A percentile compares a stretch with the other conserved stretches of the same genome.
Conservation (phyloP, 257 asterid species). For the Paulownia fortunei region DNA sequence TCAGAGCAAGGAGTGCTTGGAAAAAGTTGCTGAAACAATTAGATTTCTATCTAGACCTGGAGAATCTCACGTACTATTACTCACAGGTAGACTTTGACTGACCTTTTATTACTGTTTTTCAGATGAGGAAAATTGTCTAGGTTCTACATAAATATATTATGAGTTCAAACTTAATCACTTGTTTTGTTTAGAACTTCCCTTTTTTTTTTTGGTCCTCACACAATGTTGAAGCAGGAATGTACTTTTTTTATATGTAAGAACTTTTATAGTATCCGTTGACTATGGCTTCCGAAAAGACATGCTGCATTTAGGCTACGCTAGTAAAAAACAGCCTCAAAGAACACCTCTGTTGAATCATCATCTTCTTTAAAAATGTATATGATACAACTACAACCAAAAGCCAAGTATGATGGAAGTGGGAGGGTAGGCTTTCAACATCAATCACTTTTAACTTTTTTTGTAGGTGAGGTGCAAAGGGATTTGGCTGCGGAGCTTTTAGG, state of each 20-base stretch:
- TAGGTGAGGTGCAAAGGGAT: conserved; percentile 84
- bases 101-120: neutral
- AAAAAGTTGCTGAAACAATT: conserved; percentile 82
- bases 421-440: neutral
- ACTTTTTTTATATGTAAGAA: neutral
- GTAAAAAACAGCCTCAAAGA: neutral
- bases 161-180: neutral
- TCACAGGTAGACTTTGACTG: conserved; percentile 65
- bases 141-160: conserved; percentile 4
- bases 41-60: conserved; percentile 66
- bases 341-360: conserved; percentile 1
- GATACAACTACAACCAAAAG: neutral
- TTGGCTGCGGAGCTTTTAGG: conserved; percentile 79
- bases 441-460: conserved; percentile 19
- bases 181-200: neutral
- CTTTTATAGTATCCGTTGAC: neutral
- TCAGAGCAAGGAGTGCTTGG: conserved; percentile 98
- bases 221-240: neutral
- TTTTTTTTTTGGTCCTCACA: neutral
- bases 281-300: neutral
- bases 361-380: neutral
- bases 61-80: conserved; percentile 64
- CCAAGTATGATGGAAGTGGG: neutral
- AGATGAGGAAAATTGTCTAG: neutral
- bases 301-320: neutral